These are phyloP conservation scores for Colletotrichum neosansevieriae DNA, from an alignment of 2,329 filamentous ascomycete species.

Conservation along the genomic window DNA sequence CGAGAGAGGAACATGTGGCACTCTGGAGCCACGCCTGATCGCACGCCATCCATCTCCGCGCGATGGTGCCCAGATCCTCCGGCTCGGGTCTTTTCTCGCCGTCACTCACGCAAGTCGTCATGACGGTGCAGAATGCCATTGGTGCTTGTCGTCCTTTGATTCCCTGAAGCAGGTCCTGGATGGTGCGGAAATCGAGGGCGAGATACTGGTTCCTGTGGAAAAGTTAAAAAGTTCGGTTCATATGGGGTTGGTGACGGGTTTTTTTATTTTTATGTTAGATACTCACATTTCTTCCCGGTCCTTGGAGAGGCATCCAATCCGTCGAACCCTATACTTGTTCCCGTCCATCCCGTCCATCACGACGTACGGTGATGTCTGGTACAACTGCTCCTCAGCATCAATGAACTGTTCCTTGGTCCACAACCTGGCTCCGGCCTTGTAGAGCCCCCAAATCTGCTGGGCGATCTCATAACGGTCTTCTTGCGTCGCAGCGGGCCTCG, in stretches of 20 bases:
- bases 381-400: neutral
- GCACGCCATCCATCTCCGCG: neutral
- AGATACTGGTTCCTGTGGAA: neutral
- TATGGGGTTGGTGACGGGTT: too few species aligned
- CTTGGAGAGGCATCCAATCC: neutral
- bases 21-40: neutral
- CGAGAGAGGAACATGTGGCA: neutral
- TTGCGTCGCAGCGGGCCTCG: neutral
- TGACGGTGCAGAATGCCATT: neutral
- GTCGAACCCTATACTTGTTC: neutral
- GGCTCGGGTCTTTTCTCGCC: too few species aligned
- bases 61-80: neutral
- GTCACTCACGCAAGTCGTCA: neutral
- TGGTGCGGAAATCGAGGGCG: neutral
- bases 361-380: neutral
- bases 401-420: constrained; percentile 1
- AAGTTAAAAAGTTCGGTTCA: too few species aligned
- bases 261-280: too few species aligned
- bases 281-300: neutral
- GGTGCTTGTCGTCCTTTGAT: neutral
- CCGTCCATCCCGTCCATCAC: neutral
- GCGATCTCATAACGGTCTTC: neutral
- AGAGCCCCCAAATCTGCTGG: neutral
- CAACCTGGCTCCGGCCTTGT: neutral
- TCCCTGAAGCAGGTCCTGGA: neutral